These are phyloP conservation scores for Blastobotrys serpentis DNA, from an alignment of 1,139 yeast species.

Conservation along the genomic window DNA sequence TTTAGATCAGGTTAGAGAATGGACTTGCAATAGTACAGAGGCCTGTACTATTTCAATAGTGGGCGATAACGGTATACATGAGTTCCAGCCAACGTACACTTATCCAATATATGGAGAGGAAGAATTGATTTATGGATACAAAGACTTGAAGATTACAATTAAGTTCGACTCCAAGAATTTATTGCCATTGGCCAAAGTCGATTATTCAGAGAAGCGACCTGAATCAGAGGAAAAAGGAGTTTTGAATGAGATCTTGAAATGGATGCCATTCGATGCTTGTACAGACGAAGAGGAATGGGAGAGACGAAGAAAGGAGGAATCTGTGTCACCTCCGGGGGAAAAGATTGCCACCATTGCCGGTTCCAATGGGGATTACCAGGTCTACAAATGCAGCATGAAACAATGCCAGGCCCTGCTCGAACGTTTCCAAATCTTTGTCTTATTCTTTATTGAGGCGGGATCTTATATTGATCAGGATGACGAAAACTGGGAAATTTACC, in stretches of 20 bases:
- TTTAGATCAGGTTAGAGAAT: conserved; percentile 47
- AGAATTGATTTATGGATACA: conserved; percentile 84
- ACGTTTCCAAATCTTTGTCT: conserved; percentile 74
- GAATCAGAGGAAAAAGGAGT: conserved; percentile 46
- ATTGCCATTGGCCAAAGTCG: conserved; percentile 56
- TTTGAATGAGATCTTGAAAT: conserved; percentile 50
- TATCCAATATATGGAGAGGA: conserved; percentile 92
- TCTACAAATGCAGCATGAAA: conserved; percentile 42
- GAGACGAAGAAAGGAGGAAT: conserved; percentile 51
- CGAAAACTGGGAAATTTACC: conserved; percentile 63
- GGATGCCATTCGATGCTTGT: conserved; percentile 60
- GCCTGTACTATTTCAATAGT: conserved; percentile 52
- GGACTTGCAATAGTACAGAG: conserved; percentile 70
- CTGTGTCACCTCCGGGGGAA: conserved; percentile 39
- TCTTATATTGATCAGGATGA: conserved; percentile 78
- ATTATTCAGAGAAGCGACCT: conserved; percentile 52
- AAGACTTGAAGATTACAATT: conserved; percentile 52
- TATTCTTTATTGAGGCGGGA: conserved; percentile 91
- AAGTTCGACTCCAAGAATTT: conserved; percentile 57
- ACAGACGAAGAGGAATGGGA: conserved; percentile 67
- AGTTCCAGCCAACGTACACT: conserved; percentile 67
- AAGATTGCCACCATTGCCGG: conserved; percentile 39
- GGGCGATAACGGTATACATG: conserved; percentile 18
- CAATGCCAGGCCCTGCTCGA: conserved; percentile 52
- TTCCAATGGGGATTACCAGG: conserved; percentile 24